These are phyloP conservation scores for Trichoderma sp. DNA, from an alignment of 2,329 filamentous ascomycete species.

Conservation along the genomic window DNA sequence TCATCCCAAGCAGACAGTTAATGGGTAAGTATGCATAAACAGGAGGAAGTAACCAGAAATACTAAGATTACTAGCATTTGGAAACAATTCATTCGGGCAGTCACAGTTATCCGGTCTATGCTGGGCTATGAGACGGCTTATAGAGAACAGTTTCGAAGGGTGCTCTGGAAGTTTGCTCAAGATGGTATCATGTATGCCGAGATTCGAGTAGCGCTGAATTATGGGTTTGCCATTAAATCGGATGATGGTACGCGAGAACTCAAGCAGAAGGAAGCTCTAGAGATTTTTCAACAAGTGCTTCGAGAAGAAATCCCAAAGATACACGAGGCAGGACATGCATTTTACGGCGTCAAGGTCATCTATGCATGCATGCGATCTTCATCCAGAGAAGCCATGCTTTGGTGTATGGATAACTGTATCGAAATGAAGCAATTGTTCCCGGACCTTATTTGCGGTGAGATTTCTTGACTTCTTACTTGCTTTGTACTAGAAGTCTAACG, in stretches of 20 bases:
- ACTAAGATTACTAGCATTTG: not conserved
- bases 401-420: slow-evolving; percentile 80
- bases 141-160: slow-evolving; percentile 1
- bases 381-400: not conserved
- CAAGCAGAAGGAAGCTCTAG: not conserved
- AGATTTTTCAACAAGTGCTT: slow-evolving; percentile 51
- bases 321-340: slow-evolving; percentile 65
- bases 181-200: slow-evolving; percentile 10
- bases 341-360: slow-evolving; percentile 82
- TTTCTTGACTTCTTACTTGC: not conserved
- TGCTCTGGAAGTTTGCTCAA: slow-evolving; percentile 4
- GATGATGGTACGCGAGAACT: not conserved
- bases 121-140: slow-evolving; percentile 2
- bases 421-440: slow-evolving; percentile 75
- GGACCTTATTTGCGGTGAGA: slow-evolving; percentile 55
- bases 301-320: slow-evolving; percentile 78
- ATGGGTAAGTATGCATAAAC: not conserved
- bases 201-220: slow-evolving; percentile 8
- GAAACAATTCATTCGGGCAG: slow-evolving; percentile 1
- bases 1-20: slow-evolving; percentile 3
- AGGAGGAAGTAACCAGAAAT: not conserved
- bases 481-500: not conserved
- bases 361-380: slow-evolving; percentile 69
- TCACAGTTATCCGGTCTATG: slow-evolving; percentile 6
- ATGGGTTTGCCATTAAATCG: slow-evolving; percentile 1